Percentiles rank a stretch among this genome's conserved stretches.
These are phyloP conservation scores for Volvariella surrecta DNA, from an alignment of 1,284 basidiomycete genomes.

Conservation along the genomic window DNA sequence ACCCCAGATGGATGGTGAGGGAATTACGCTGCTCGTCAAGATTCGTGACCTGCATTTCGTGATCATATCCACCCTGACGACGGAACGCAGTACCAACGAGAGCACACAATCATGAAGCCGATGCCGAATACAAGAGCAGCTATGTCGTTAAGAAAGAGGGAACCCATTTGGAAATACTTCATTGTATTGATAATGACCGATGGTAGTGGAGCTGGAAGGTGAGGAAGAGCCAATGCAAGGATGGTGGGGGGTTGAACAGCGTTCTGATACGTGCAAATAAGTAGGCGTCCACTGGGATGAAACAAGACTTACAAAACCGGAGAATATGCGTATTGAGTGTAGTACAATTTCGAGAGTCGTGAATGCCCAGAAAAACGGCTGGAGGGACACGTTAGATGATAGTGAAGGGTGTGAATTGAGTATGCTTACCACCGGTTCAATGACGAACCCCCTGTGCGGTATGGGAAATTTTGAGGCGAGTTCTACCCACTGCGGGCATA, in stretches of 20 bases:
- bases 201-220: constrained; percentile 57
- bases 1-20: no score
- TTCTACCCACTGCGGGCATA: constrained; percentile 53
- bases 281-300: constrained; percentile 2
- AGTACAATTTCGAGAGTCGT: constrained; percentile 58
- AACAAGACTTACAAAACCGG: constrained; percentile 45
- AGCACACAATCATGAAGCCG: constrained; percentile 51
- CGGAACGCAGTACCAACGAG: constrained; percentile 33
- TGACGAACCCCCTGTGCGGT: no score
- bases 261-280: constrained; percentile 39
- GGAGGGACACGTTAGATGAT: constrained; percentile 9
- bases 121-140: constrained; percentile 56
- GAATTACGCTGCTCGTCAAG: no score
- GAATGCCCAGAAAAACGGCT: constrained; percentile 79
- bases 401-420: neutral
- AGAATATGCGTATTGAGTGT: constrained; percentile 63
- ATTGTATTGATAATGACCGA: constrained; percentile 49
- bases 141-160: constrained; percentile 58
- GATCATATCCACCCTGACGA: neutral
- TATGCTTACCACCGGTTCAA: constrained; percentile 45
- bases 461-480: constrained; percentile 30
- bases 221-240: constrained; percentile 48
- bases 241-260: constrained; percentile 48
- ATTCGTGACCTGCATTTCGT: no score
- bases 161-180: constrained; percentile 59